A percentile compares a stretch with the other conserved stretches of the same genome.
Conservation (phyloP, 208 protist genomes). For the Leishmania guyanensis region DNA sequence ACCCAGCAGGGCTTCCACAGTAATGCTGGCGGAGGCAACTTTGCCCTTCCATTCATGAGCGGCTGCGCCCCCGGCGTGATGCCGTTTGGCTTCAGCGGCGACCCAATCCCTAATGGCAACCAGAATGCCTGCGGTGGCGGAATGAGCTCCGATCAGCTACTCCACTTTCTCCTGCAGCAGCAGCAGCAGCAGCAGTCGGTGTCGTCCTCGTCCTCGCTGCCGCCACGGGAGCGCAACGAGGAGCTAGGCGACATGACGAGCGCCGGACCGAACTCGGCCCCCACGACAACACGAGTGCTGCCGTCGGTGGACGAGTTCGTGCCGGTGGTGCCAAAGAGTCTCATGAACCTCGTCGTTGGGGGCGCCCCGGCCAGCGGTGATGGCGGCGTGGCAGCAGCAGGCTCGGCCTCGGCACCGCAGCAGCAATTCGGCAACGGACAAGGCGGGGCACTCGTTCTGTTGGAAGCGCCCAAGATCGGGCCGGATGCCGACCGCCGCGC, state of each 20-base stretch:
- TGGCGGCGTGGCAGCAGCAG: background rate
- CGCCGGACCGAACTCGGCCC: slow-evolving; percentile 3
- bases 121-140: slow-evolving; percentile 10
- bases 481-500: slow-evolving; percentile 63
- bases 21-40: background rate
- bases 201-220: background rate
- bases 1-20: slow-evolving; percentile 4
- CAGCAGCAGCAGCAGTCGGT: slow-evolving; percentile 27
- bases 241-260: background rate
- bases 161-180: slow-evolving; percentile 34
- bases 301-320: slow-evolving; percentile 82
- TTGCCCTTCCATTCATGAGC: background rate
- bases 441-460: slow-evolving; percentile 36
- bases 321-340: slow-evolving; percentile 42
- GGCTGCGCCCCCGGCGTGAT: slow-evolving; percentile 5
- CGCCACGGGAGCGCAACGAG: slow-evolving; percentile 1
- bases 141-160: slow-evolving; percentile 21
- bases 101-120: background rate
- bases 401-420: background rate
- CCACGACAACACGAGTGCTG: slow-evolving; percentile 25
- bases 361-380: slow-evolving; percentile 7
- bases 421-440: background rate
- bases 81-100: slow-evolving; percentile 15
- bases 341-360: slow-evolving; percentile 32
- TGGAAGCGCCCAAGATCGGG: slow-evolving; percentile 74